Conservation (phyloP, 148 eudicot genomes). For the Nepenthes gracilis region DNA sequence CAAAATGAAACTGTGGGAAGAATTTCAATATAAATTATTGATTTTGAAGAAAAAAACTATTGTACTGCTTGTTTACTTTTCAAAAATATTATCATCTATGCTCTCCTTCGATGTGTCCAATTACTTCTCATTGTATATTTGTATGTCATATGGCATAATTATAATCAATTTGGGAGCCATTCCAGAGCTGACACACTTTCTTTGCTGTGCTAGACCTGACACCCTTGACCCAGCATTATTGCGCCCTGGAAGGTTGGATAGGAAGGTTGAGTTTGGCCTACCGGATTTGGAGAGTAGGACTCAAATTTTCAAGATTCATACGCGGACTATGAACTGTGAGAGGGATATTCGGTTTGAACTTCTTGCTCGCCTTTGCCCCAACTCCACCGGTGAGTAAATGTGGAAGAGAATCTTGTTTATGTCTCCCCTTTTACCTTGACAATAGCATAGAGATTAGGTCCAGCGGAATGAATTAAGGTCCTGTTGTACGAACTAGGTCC, state of each 20-base stretch:
- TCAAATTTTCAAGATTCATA: slow-evolving; percentile 85
- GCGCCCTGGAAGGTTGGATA: slow-evolving; percentile 88
- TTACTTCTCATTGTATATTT: too few relatives aligned
- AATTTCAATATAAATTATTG: too few relatives aligned
- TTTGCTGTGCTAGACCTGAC: slow-evolving; percentile 46
- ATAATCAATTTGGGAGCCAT: too few relatives aligned
- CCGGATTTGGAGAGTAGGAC: slow-evolving; percentile 90
- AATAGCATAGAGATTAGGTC: neutral
- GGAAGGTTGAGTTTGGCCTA: slow-evolving; percentile 88
- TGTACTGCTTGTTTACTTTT: too few relatives aligned
- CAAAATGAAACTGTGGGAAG: too few relatives aligned
- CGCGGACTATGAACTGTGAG: slow-evolving; percentile 93
- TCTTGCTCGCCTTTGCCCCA: slow-evolving; percentile 94
- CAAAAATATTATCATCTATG: too few relatives aligned
- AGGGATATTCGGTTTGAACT: slow-evolving; percentile 89
- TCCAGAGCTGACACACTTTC: neutral
- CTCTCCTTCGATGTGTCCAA: too few relatives aligned
- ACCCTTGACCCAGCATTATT: slow-evolving; percentile 85
- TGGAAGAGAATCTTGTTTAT: neutral
- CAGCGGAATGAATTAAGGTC: too few relatives aligned
- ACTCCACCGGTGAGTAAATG: slow-evolving; percentile 56
- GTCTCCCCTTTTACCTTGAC: neutral
- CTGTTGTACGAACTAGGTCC: too few relatives aligned
- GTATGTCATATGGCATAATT: too few relatives aligned
- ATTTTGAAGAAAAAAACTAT: too few relatives aligned